Percentiles rank a stretch among this genome's conserved stretches.
Conservation (phyloP, 2,329 filamentous ascomycete species). For the Aureobasidium sp. region DNA sequence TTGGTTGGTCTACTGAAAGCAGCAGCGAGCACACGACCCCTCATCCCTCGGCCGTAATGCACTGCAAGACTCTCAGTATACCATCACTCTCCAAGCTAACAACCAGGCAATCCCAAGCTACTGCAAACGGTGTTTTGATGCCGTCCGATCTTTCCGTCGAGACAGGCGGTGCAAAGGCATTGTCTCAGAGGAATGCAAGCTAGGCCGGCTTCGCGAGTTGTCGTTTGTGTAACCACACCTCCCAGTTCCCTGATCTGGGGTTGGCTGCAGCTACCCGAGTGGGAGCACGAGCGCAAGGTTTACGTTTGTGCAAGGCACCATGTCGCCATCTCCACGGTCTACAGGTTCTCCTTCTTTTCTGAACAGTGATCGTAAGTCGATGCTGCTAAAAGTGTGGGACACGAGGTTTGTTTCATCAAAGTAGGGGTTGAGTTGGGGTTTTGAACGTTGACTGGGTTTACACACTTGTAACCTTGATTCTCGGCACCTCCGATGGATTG, state of each 20-base stretch:
- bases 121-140: not conserved
- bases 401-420: not conserved
- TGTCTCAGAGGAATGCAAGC: constrained; percentile 5
- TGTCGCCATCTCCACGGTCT: not conserved
- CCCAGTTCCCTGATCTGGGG: not conserved
- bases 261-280: constrained; percentile 6
- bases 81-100: not conserved
- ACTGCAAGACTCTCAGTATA: not conserved
- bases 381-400: not conserved
- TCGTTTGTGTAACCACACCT: constrained; percentile 5
- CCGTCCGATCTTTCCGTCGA: not conserved
- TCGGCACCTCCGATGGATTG: not conserved
- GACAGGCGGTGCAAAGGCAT: not conserved
- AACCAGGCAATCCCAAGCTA: not conserved
- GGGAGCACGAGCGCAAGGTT: constrained; percentile 4
- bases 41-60: not conserved
- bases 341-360: not conserved
- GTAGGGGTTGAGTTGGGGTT: not conserved
- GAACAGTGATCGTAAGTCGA: not conserved
- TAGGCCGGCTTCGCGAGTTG: not conserved
- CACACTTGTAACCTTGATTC: not conserved
- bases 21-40: not conserved
- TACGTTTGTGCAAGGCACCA: constrained; percentile 2
- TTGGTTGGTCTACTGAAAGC: not conserved
- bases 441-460: not conserved